Percentiles rank a stretch among this genome's conserved stretches.
Evolutionary conservation across 805 yeast genomes (phyloP).

Genomic region (Nakazawaea anatomiae): DNA sequence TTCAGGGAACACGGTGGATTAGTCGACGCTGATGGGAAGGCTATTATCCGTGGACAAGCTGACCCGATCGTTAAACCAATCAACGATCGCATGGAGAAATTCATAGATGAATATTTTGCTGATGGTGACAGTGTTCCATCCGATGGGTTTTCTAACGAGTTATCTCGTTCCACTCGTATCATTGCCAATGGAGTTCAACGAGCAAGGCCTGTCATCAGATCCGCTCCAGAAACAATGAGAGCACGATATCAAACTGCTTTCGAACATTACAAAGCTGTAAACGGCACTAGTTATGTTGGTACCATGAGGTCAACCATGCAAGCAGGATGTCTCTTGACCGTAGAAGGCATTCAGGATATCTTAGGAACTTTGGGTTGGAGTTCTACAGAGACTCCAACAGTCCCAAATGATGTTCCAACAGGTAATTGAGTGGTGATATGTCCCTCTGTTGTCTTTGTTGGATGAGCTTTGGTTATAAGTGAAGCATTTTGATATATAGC

Average conservation of each 20-base stretch:
- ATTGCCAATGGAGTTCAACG: constrained; percentile 32
- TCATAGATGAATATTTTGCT: constrained; percentile 41
- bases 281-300: constrained; percentile 28
- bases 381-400: not conserved
- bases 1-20: constrained; percentile 44
- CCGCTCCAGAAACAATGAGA: constrained; percentile 29
- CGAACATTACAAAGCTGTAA: constrained; percentile 31
- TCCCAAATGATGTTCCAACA: not conserved
- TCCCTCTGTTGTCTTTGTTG: too few species aligned
- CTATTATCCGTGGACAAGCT: constrained; percentile 52
- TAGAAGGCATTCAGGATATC: constrained; percentile 1
- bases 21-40: constrained; percentile 52
- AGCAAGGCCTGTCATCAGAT: constrained; percentile 27
- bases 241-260: constrained; percentile 32
- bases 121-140: constrained; percentile 33
- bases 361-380: not conserved
- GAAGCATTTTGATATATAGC: not conserved
- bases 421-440: not conserved
- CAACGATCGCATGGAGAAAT: constrained; percentile 45
- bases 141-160: constrained; percentile 48
- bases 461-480: too few species aligned
- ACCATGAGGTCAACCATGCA: constrained; percentile 25
- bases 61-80: constrained; percentile 61
- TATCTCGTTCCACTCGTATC: constrained; percentile 44
- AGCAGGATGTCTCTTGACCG: constrained; percentile 18